Conservation (phyloP, 169 alveolate species). For the Plasmodium vivax region DNA sequence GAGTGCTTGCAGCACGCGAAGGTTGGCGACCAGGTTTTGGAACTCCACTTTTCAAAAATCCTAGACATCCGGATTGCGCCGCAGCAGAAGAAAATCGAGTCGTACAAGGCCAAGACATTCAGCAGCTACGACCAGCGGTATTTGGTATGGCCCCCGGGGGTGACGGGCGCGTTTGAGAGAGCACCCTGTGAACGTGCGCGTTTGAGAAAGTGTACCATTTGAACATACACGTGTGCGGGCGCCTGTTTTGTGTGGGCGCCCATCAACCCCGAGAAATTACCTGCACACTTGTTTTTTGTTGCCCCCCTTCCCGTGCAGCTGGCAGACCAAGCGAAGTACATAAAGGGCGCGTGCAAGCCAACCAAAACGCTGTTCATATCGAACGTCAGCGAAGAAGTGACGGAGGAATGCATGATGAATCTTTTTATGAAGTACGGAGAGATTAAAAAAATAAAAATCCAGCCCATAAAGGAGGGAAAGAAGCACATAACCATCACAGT, state of each 20-base stretch:
- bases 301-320: constrained; percentile 12
- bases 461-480: constrained; percentile 60
- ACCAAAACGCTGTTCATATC: constrained; percentile 80
- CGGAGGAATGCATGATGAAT: constrained; percentile 73
- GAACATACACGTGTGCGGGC: background rate
- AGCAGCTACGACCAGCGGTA: constrained; percentile 65
- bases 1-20: constrained; percentile 71
- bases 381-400: constrained; percentile 75
- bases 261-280: background rate
- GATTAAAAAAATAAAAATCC: constrained; percentile 61
- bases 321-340: constrained; percentile 77
- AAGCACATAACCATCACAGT: constrained; percentile 30
- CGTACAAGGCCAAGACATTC: constrained; percentile 45
- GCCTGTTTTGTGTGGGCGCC: background rate
- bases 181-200: background rate
- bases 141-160: constrained; percentile 13
- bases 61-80: constrained; percentile 76
- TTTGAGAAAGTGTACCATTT: background rate
- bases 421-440: constrained; percentile 74
- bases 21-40: constrained; percentile 70
- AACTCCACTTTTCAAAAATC: constrained; percentile 77
- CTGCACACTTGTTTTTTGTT: background rate
- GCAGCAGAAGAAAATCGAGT: constrained; percentile 25
- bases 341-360: constrained; percentile 82
- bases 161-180: background rate